Evolutionary conservation across 2,329 filamentous ascomycete species (phyloP), one percentile per base, ranked within the genome.

Genomic region (Trichoderma simmonsii): DNA sequence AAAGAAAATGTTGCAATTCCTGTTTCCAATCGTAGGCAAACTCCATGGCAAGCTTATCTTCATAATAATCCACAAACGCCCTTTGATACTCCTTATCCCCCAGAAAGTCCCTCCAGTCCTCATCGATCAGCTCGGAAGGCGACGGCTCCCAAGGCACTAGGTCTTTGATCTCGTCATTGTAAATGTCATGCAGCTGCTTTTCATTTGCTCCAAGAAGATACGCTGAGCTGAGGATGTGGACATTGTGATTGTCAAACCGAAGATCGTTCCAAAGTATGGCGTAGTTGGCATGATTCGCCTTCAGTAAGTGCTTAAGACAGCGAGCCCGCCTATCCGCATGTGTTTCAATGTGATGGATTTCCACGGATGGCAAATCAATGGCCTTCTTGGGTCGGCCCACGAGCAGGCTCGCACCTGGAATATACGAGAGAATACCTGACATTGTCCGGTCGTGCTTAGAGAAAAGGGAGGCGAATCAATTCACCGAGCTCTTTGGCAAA

Each of bases 61-160:
- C 96, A 79, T 97, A 98, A 80, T 96, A 98, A 80, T 99, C 95
- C 71, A 99, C 86, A 78, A 91, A 99, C 0, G 94, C 95, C 73
- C 95, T 89, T 81, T 99, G 94, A 78, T 97, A 98, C 74, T 85
- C 89, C 77, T 87, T 87, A 79, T 94, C 89, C 26, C 95, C 95
- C 36, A 98, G 81, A 77, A 90, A 96, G 71, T 95, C 92, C 74
- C 91, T 87, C 95, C 96, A 99, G 80, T 99, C 96, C 71, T 91
- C 87, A 74, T 90, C 87, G 21, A 90, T 89, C 66, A 99, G 89
- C 82, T 99, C 96, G 5, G 91, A 90, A 0, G 96, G 96, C 1
- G 95, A 94, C 75, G 95, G 91, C 69, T 84, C 81, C 96, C 96
- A 99, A 28, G 90, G 86, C 75, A 95, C 93, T 14, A 98, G 85